Percentiles rank a stretch among this genome's conserved stretches.
phyloP scores from a whole-genome alignment of 106 monocot species.

The Dactylorhiza incarnata region DNA sequence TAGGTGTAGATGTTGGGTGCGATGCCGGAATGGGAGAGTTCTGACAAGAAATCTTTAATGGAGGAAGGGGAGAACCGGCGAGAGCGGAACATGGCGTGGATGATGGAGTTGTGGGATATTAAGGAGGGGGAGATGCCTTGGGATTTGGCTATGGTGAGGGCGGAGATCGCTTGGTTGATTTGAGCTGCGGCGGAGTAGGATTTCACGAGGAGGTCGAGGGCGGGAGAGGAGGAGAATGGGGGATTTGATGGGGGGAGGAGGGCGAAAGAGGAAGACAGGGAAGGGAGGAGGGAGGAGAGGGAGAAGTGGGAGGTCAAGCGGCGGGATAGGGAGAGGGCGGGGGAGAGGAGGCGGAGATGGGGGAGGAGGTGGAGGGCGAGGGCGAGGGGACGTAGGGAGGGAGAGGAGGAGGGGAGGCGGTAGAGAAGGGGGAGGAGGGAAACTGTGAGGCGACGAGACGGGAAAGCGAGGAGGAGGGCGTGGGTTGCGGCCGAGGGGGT shows the following conservation, averaged over 20 bases:
- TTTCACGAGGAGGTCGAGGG: slow-evolving; percentile 59
- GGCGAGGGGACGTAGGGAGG: slow-evolving; percentile 21
- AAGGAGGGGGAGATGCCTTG: slow-evolving; percentile 37
- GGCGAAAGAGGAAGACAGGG: slow-evolving; percentile 8
- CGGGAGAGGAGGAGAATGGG: slow-evolving; percentile 8
- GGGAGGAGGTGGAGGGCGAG: slow-evolving; percentile 13
- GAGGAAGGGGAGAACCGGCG: background rate
- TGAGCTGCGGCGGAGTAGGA: slow-evolving; percentile 40
- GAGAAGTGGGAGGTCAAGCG: slow-evolving; percentile 4
- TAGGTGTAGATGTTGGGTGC: slow-evolving; percentile 61
- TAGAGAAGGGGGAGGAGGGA: slow-evolving; percentile 27
- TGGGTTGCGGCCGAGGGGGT: slow-evolving; percentile 25
- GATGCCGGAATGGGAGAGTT: slow-evolving; percentile 32
- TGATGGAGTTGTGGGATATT: slow-evolving; percentile 65
- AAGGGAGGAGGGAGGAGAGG: slow-evolving; percentile 1
- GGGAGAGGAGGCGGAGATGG: slow-evolving; percentile 8
- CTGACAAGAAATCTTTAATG: slow-evolving; percentile 22
- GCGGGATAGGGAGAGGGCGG: background rate
- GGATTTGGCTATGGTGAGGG: slow-evolving; percentile 32
- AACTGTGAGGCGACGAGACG: slow-evolving; percentile 14
- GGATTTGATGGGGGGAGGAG: slow-evolving; percentile 17
- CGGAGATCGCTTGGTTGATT: slow-evolving; percentile 31
- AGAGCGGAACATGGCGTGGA: slow-evolving; percentile 53
- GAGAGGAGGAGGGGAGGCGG: slow-evolving; percentile 15
- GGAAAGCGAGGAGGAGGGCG: slow-evolving; percentile 29